Base-by-base conservation (phyloP, 2,329 filamentous ascomycete species). In the Leptodontidium sp. region DNA sequence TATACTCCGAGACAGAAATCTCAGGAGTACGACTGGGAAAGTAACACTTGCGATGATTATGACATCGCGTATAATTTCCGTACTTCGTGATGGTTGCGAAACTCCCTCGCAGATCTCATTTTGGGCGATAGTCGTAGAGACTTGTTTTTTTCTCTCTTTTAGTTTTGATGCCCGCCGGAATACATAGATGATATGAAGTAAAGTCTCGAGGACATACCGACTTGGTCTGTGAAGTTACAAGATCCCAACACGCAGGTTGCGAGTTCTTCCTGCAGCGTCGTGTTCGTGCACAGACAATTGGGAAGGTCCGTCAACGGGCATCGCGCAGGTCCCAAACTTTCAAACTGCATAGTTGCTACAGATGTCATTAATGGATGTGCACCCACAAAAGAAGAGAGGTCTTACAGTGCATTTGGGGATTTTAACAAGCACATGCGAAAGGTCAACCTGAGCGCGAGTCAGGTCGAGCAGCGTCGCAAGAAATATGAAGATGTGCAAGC, bases 1-100 rank as follows among this genome's bases (percentile, higher is more conserved):
- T 29, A 57, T 50, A n/a, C 52, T 38, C 32, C 73, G 70, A 0
- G 73, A 73, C 24, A 70, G 14, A 9, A 73, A 62, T 45, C 73
- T 62, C 40, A 75, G 57, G 1, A 64, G 38, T 12, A 75, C 55
- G 6, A 72, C 53, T 2, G 66, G 64, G 32, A 70, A 70, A 11
- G 72, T 70, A 40, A 75, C 35, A 1, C 62, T 58, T 15, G 70
- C 47, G 1, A 72, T 64, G 24, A 69, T 64, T 14, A 72, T 68
- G 21, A 55, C 59, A 40, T 52, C 57, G n/a, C 62, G 61, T 24
- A 71, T 67, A 15, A 73, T 63, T 45, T 73, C 70, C 0, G 29
- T 45, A 14, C 61, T 68, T 24, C 72, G 62, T 40, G 69, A 73
- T 38, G 66, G 43, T 4, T 68, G 40, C 17, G 72, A 58, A 12